phyloP scores from a whole-genome alignment of 129 eudicot species.

The Ambrosia artemisiifolia region DNA sequence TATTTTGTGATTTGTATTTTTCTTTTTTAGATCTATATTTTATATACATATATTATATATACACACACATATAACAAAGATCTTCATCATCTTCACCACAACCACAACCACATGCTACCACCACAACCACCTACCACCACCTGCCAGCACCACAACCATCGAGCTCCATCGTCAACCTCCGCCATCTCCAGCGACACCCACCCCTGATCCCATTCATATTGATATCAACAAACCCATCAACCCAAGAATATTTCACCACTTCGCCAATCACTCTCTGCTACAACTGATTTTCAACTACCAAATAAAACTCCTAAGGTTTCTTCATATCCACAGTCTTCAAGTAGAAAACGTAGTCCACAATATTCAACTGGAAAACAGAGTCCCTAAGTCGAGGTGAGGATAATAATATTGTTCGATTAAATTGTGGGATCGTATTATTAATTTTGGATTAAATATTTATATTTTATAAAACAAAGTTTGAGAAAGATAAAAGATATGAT shows the following conservation, averaged over 20 bases:
- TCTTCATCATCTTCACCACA: too few species aligned
- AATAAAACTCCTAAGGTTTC: neutral
- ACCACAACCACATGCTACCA: too few species aligned
- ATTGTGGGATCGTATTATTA: neutral
- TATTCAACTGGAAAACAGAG: neutral
- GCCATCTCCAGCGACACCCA: neutral
- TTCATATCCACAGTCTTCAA: neutral
- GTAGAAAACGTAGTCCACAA: neutral
- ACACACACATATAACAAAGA: too few species aligned
- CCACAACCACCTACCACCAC: too few species aligned
- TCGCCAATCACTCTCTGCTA: too few species aligned
- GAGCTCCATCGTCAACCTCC: neutral
- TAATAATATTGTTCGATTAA: too few species aligned
- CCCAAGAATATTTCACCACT: too few species aligned
- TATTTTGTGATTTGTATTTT: too few species aligned
- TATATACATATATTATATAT: too few species aligned
- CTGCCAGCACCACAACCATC: slow-evolving; percentile 7
- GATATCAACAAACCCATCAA: too few species aligned
- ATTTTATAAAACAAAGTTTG: neutral
- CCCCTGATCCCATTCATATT: neutral
- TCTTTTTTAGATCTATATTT: too few species aligned
- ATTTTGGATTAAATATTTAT: neutral
- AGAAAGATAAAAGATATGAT: neutral
- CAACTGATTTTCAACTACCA: neutral
- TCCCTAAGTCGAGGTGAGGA: neutral